These are phyloP conservation scores for Nitzschia putrida DNA, from an alignment of 108 stramenopile species.

Conservation along the genomic window DNA sequence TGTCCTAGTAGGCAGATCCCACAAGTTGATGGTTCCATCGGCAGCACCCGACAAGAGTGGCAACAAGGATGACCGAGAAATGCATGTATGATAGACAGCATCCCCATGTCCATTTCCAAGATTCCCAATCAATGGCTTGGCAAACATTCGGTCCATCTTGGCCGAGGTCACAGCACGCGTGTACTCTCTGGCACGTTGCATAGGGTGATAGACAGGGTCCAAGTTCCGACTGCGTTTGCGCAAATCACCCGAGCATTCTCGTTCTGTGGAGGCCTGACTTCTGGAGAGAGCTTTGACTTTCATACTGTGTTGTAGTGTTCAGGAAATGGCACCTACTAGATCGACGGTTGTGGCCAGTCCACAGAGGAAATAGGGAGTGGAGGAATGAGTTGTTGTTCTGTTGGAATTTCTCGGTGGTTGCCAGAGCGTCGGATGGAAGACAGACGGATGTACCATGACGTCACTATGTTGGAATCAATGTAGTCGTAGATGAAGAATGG, in stretches of 20 bases:
- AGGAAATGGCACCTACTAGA: too few relatives aligned
- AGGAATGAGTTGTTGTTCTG: too few relatives aligned
- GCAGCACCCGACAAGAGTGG: constrained; percentile 90
- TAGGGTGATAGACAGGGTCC: constrained; percentile 79
- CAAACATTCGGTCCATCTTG: constrained; percentile 98
- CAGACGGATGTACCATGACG: too few relatives aligned
- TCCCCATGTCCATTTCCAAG: constrained; percentile 93
- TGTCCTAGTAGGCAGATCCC: constrained; percentile 88
- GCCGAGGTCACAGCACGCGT: constrained; percentile 91
- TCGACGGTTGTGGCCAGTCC: too few relatives aligned
- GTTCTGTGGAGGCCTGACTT: constrained; percentile 56
- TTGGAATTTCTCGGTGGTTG: too few relatives aligned
- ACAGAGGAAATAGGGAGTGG: too few relatives aligned
- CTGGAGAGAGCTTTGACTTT: constrained; percentile 86
- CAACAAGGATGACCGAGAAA: constrained; percentile 71
- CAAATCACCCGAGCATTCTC: constrained; percentile 75
- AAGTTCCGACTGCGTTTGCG: constrained; percentile 71
- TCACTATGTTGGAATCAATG: too few relatives aligned
- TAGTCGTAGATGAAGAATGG: too few relatives aligned
- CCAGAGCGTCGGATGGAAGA: too few relatives aligned
- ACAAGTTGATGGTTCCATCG: constrained; percentile 92
- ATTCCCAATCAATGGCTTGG: constrained; percentile 89
- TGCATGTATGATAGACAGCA: constrained; percentile 82
- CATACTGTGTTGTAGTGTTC: constrained; percentile 22
- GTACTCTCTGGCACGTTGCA: constrained; percentile 88